Evolutionary conservation across 2,329 filamentous ascomycete species (phyloP).

Genomic region (Fusarium sp.): DNA sequence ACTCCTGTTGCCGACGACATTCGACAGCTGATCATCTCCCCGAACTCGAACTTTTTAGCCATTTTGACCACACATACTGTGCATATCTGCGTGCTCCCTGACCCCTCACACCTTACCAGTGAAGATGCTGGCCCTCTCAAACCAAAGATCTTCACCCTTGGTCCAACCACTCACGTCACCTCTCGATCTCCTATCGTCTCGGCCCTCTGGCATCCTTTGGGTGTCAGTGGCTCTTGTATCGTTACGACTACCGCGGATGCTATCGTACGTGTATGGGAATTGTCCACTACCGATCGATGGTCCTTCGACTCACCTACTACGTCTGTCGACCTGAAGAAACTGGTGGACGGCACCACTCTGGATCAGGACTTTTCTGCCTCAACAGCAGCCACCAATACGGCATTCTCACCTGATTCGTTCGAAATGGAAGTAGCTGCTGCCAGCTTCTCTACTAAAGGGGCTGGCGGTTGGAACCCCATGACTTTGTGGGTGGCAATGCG

Average conservation of each 20-base stretch:
- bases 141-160: conserved; percentile 89
- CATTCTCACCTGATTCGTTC: conserved; percentile 87
- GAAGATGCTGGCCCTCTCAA: conserved; percentile 75
- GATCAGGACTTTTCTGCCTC: conserved; percentile 87
- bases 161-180: conserved; percentile 89
- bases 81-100: conserved; percentile 86
- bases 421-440: conserved; percentile 95
- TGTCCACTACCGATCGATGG: conserved; percentile 84
- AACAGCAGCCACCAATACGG: conserved; percentile 76
- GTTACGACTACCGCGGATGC: conserved; percentile 91
- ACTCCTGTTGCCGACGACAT: conserved; percentile 84
- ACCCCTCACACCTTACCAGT: conserved; percentile 77
- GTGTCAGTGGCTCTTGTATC: conserved; percentile 80
- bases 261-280: conserved; percentile 88
- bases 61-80: conserved; percentile 88
- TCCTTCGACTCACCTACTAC: conserved; percentile 86
- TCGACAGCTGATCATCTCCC: conserved; percentile 84
- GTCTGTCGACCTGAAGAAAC: conserved; percentile 86
- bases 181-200: conserved; percentile 83
- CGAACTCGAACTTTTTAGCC: conserved; percentile 81
- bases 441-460: conserved; percentile 73
- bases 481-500: conserved; percentile 97
- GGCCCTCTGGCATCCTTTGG: conserved; percentile 91
- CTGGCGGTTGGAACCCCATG: conserved; percentile 93
- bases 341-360: conserved; percentile 82